phyloP scores from a whole-genome alignment of 441 rosid genomes.

The Mallotus repandus region DNA sequence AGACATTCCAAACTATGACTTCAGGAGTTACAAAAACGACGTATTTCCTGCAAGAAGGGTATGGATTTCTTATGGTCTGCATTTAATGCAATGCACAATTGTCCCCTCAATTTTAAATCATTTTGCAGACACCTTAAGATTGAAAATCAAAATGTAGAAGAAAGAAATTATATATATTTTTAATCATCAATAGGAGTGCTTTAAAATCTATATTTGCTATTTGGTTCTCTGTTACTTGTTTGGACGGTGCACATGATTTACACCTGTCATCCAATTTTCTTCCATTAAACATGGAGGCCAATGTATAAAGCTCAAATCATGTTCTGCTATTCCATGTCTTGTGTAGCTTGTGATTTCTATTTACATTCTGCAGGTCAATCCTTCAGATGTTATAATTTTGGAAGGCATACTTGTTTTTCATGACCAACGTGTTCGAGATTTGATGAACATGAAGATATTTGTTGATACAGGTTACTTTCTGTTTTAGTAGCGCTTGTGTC shows the following conservation, averaged over 20 bases:
- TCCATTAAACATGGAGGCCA: not conserved
- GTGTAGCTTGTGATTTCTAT: constrained; percentile 20
- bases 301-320: not conserved
- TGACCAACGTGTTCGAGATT: constrained; percentile 79
- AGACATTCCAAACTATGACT: constrained; percentile 92
- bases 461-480: constrained; percentile 85
- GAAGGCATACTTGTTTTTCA: constrained; percentile 98
- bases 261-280: not conserved
- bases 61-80: constrained; percentile 24
- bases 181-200: not conserved
- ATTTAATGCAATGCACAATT: constrained; percentile 4
- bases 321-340: not conserved
- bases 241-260: not conserved
- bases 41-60: constrained; percentile 87
- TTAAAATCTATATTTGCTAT: not conserved
- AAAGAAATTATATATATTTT: not conserved
- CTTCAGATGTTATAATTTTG: constrained; percentile 91
- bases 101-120: not conserved
- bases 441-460: constrained; percentile 99
- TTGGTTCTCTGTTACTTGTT: not conserved
- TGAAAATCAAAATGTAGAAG: not conserved
- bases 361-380: constrained; percentile 73
- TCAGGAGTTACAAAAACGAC: constrained; percentile 83
- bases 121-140: not conserved
- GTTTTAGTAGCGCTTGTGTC: not conserved